phyloP scores from a whole-genome alignment of 305 asterid genomes.

The Nicotiana rustica region DNA sequence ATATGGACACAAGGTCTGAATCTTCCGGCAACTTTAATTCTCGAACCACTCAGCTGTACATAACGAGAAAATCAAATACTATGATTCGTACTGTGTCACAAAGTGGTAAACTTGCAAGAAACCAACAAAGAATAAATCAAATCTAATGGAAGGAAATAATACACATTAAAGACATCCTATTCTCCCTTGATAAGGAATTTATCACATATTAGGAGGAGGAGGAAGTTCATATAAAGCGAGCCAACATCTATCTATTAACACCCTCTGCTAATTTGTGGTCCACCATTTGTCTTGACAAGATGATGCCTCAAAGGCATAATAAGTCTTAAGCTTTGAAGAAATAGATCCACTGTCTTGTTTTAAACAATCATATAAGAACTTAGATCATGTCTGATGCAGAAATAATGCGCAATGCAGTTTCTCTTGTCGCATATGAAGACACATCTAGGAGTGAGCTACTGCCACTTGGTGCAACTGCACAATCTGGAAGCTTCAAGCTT shows the following conservation, averaged over 20 bases:
- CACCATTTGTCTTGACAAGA: background rate
- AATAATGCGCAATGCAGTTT: constrained; percentile 15
- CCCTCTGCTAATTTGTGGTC: background rate
- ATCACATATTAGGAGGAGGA: background rate
- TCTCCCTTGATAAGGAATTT: background rate
- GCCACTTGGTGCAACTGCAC: constrained; percentile 10
- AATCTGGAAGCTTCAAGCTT: constrained; percentile 4
- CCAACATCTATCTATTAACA: background rate
- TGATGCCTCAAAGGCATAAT: background rate
- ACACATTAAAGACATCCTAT: background rate
- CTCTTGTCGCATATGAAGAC: background rate
- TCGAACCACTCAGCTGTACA: constrained; percentile 85
- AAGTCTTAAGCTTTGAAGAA: background rate
- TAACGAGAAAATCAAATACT: background rate
- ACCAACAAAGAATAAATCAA: background rate
- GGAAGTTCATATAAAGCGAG: background rate
- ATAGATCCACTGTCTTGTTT: background rate
- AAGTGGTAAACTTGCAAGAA: background rate
- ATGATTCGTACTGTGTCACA: background rate
- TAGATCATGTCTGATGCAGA: background rate
- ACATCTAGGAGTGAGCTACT: background rate
- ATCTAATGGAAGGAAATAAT: background rate
- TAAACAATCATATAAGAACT: constrained; percentile 23
- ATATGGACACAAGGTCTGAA: constrained; percentile 89
- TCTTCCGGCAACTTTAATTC: constrained; percentile 96